phyloP scores from a whole-genome alignment of 1,284 basidiomycete species.

The Leccinum pachyderme region DNA sequence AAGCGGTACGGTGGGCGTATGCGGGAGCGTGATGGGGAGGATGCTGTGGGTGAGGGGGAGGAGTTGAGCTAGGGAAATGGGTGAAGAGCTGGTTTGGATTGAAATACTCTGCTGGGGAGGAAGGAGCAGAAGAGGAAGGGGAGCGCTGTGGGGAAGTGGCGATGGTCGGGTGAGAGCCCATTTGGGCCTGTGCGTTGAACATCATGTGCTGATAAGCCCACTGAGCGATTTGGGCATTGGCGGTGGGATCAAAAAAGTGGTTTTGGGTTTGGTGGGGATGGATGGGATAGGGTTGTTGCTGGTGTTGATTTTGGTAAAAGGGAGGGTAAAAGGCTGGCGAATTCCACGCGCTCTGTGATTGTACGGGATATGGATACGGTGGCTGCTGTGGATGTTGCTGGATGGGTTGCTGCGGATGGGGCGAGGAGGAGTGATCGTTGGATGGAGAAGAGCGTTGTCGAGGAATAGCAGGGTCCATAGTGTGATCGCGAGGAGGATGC shows the following conservation, averaged over 20 bases:
- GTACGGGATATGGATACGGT: constrained; percentile 40
- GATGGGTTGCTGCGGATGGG: constrained; percentile 33
- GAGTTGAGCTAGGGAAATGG: constrained; percentile 67
- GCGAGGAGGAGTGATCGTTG: constrained; percentile 42
- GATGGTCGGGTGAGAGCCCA: constrained; percentile 38
- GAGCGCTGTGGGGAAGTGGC: constrained; percentile 34
- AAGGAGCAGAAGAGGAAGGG: constrained; percentile 34
- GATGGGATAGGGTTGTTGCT: constrained; percentile 44
- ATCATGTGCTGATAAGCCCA: constrained; percentile 89
- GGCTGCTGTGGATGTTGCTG: constrained; percentile 33
- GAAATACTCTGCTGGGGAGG: constrained; percentile 50
- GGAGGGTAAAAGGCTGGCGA: constrained; percentile 69
- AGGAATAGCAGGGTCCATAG: constrained; percentile 50
- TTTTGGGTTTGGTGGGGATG: constrained; percentile 47
- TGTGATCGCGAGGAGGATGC: constrained; percentile 58
- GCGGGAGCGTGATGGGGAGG: constrained; percentile 39
- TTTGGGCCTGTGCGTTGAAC: constrained; percentile 47
- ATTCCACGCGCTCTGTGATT: constrained; percentile 61
- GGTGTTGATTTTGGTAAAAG: constrained; percentile 67
- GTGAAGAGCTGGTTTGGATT: constrained; percentile 57
- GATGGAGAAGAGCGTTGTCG: constrained; percentile 58
- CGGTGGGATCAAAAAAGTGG: constrained; percentile 63
- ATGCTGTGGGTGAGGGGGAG: constrained; percentile 57
- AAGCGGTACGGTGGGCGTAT: constrained; percentile 34
- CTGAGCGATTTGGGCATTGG: constrained; percentile 74